Conservation (phyloP, 148 eudicot genomes). For the Rhododendron henanense region DNA sequence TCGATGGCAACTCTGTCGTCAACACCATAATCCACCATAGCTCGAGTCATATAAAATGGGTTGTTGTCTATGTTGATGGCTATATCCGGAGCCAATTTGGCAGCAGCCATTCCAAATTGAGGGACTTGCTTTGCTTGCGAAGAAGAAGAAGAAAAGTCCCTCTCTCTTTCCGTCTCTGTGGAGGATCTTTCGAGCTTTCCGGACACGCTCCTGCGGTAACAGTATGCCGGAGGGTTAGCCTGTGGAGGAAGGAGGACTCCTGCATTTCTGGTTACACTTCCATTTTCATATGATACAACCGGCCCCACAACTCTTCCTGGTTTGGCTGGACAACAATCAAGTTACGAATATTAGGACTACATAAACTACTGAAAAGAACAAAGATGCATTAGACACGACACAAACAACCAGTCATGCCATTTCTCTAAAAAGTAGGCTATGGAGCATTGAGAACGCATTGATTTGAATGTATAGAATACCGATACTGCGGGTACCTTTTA, state of each 20-base stretch:
- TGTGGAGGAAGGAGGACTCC: constrained; percentile 15
- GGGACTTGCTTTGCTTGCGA: constrained; percentile 23
- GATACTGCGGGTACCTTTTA: neutral
- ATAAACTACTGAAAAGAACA: neutral
- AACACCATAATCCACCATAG: constrained; percentile 24
- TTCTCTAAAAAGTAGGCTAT: neutral
- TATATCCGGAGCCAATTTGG: constrained; percentile 39
- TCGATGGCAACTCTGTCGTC: constrained; percentile 33
- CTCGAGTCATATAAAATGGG: constrained; percentile 37
- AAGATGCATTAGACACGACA: neutral
- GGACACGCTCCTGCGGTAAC: constrained; percentile 22
- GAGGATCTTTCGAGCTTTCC: constrained; percentile 23
- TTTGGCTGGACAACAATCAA: constrained; percentile 24
- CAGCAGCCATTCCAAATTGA: constrained; percentile 14
- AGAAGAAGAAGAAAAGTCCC: constrained; percentile 12
- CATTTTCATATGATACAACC: constrained; percentile 26
- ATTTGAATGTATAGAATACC: neutral
- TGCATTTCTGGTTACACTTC: constrained; percentile 20
- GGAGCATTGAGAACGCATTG: neutral
- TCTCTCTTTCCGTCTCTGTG: constrained; percentile 9
- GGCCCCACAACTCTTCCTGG: constrained; percentile 44
- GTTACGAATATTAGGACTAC: neutral
- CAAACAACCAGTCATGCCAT: neutral
- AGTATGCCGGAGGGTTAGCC: constrained; percentile 25
- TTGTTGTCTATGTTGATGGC: constrained; percentile 42